A percentile compares a stretch with the other conserved stretches of the same genome.
phyloP scores from a whole-genome alignment of 345 rosid genomes.

The Citrus glauca region DNA sequence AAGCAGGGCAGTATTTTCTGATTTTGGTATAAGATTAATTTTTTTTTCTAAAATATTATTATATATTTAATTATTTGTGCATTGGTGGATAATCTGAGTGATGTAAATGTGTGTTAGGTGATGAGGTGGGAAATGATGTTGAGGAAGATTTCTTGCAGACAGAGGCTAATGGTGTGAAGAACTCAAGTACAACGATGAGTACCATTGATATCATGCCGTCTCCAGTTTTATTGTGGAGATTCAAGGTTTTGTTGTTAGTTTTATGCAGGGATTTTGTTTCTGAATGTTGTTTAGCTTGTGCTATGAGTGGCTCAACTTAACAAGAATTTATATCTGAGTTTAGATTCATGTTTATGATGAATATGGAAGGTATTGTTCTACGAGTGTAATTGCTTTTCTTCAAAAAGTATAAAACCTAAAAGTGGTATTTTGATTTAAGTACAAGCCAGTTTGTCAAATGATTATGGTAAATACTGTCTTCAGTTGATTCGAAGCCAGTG shows the following conservation, averaged over 20 bases:
- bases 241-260: slow-evolving; percentile 54
- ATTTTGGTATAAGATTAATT: slow-evolving; percentile 48
- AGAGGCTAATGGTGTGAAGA: slow-evolving; percentile 49
- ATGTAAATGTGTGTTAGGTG: slow-evolving; percentile 28
- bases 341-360: not conserved
- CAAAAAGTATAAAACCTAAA: not conserved
- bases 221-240: slow-evolving; percentile 69
- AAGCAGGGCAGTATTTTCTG: slow-evolving; percentile 58
- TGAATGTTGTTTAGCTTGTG: not conserved
- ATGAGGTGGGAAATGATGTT: slow-evolving; percentile 46
- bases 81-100: not conserved
- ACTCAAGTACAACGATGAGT: slow-evolving; percentile 33
- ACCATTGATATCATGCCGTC: slow-evolving; percentile 59
- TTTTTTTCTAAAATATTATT: not conserved
- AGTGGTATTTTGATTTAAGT: not conserved
- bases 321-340: not conserved
- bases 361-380: too few relatives aligned
- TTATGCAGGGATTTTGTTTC: not conserved
- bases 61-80: not conserved
- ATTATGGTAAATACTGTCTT: not conserved
- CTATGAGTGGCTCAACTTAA: slow-evolving; percentile 3
- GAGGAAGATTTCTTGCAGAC: slow-evolving; percentile 46
- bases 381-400: not conserved
- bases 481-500: not conserved
- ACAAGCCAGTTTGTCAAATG: not conserved